Evolutionary conservation across 2,329 filamentous ascomycete species (phyloP), one percentile per base, ranked within the genome.

Genomic region (Proliferodiscus dingleyae): DNA sequence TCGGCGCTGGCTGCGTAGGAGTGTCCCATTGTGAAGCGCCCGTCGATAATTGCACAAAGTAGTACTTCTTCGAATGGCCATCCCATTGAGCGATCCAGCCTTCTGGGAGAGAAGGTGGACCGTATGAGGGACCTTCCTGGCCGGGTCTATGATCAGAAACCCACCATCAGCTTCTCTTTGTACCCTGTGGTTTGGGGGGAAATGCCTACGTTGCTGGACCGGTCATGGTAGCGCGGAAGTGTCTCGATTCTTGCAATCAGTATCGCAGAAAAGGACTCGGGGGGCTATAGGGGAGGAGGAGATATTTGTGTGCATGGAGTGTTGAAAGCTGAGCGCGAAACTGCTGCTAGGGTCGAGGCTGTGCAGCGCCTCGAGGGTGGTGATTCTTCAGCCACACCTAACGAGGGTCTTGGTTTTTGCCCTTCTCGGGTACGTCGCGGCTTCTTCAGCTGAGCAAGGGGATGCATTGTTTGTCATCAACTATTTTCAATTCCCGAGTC

Each of bases 21-120:
- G 77, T 74, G n/a, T 87, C 83, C 83, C 84, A 87, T 66, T 87
- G 83, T 52, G 83, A 85, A 29, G 78, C 72, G 38, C 83, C 83
- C 6, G 83, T 87, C 43, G 80, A 81, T 44, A 87, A 76, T 65
- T 87, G 82, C 41, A 87, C 83, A 63, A 79, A 85, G 65, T 85
- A 85, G 63, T 84, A 85, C 64, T 83, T 83, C 63, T 71, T 76
- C 64, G 73, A 79, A 46, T 71, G 62, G 51, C 74, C 76, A 61
- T 85, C 81, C 81, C 81, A 85, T 67, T 85, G 81, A 47, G 80
- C 79, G 59, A 83, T 84, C 81, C 81, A 85, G 59, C 81, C 81
- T 10, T 77, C 67, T 40, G 81, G 81, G 42, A 84, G 72, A 37
- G 71, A 68, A 38, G 81, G 81, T 53, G 81, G 81, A 15, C 52